A percentile compares a stretch with the other conserved stretches of the same genome.
Conservation (phyloP, 2,329 filamentous ascomycete species). For the Venturia aucupariae region DNA sequence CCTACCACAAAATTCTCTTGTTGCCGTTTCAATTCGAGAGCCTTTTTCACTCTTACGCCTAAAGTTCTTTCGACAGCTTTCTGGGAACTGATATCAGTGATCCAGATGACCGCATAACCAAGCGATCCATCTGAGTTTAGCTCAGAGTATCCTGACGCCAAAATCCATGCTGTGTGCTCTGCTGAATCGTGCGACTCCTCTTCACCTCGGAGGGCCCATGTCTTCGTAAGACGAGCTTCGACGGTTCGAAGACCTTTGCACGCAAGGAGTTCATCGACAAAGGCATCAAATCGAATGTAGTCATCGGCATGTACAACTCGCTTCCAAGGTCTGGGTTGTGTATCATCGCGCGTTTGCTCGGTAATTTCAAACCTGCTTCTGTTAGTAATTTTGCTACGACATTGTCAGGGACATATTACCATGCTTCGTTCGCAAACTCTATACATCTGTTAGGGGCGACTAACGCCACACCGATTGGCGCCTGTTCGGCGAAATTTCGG, state of each 20-base stretch:
- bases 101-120: conserved; percentile 14
- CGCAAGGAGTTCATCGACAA: conserved; percentile 7
- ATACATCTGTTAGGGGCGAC: not conserved
- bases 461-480: conserved; percentile 12
- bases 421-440: conserved; percentile 12
- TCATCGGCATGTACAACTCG: conserved; percentile 9
- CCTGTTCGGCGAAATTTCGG: conserved; percentile 13
- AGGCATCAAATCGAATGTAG: not conserved
- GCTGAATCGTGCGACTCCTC: not conserved
- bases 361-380: not conserved
- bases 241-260: conserved; percentile 10
- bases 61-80: conserved; percentile 10
- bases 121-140: conserved; percentile 9
- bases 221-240: conserved; percentile 3
- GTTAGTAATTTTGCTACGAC: not conserved
- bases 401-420: not conserved
- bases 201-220: not conserved
- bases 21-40: conserved; percentile 7
- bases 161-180: conserved; percentile 13
- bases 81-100: conserved; percentile 15
- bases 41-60: conserved; percentile 9
- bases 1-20: conserved; percentile 10
- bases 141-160: conserved; percentile 14
- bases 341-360: conserved; percentile 7
- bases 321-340: not conserved